Evolutionary conservation across 2,329 filamentous ascomycete species (phyloP).

Genomic region (Trichoderma guizhouense): DNA sequence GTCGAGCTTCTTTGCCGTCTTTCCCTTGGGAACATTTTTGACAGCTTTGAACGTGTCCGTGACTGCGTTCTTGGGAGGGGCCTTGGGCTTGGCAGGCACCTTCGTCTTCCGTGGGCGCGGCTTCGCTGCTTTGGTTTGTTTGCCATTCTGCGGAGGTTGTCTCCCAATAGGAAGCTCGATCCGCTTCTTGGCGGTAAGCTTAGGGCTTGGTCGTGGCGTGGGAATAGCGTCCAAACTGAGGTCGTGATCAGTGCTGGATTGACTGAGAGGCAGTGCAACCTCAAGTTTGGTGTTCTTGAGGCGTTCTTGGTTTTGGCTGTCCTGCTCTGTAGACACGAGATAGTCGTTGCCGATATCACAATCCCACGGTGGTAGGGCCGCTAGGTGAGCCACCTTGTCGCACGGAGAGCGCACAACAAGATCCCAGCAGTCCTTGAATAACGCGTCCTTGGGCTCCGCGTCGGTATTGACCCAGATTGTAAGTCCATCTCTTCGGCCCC

Average conservation of each 20-base stretch:
- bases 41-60: conserved; percentile 45
- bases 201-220: conserved; percentile 57
- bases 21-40: conserved; percentile 33
- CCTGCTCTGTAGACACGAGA: conserved; percentile 44
- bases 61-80: conserved; percentile 37
- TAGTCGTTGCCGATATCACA: conserved; percentile 50
- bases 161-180: conserved; percentile 47
- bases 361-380: conserved; percentile 60
- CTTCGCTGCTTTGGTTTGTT: conserved; percentile 26
- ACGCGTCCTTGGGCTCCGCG: conserved; percentile 72
- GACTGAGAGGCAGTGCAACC: conserved; percentile 29
- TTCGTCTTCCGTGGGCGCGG: conserved; percentile 34
- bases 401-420: conserved; percentile 82
- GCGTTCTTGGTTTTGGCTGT: conserved; percentile 38
- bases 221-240: conserved; percentile 50
- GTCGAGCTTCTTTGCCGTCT: conserved; percentile 23
- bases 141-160: conserved; percentile 19
- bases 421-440: conserved; percentile 93
- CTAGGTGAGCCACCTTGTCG: conserved; percentile 78
- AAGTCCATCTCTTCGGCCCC: conserved; percentile 76
- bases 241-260: conserved; percentile 34
- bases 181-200: conserved; percentile 48
- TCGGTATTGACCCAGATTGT: conserved; percentile 95
- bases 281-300: conserved; percentile 37
- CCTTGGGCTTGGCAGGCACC: conserved; percentile 34